Conservation (phyloP, 768 basidiomycete genomes). For the Coprinopsis sp. region DNA sequence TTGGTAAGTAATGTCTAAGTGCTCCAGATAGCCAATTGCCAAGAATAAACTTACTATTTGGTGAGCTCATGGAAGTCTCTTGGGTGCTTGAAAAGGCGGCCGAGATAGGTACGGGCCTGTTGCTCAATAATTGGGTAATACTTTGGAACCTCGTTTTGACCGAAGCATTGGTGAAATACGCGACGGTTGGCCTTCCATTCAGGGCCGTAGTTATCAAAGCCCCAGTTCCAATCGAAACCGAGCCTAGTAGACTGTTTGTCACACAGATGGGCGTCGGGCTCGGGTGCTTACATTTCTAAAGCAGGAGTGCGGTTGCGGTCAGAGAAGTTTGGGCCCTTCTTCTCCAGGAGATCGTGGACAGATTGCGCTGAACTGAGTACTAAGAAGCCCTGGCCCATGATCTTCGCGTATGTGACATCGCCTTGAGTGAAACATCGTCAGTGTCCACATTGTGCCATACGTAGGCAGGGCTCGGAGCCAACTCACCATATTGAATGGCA, state of each 20-base stretch:
- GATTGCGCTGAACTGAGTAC: no score
- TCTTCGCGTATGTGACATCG: no score
- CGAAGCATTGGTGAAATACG: constrained; percentile 11
- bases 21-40: neutral
- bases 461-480: no score
- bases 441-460: no score
- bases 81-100: constrained; percentile 5
- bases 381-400: no score
- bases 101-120: constrained; percentile 4
- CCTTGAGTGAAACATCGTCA: no score
- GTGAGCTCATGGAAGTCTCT: constrained; percentile 7
- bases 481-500: no score
- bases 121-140: constrained; percentile 9
- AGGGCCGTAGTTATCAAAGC: constrained; percentile 9
- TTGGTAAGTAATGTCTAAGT: no score
- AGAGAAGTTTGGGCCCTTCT: constrained; percentile 24
- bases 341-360: constrained; percentile 28
- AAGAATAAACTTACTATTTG: neutral
- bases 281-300: neutral
- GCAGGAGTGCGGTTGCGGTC: constrained; percentile 8
- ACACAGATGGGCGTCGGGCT: neutral
- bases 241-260: neutral
- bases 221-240: constrained; percentile 2
- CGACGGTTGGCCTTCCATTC: constrained; percentile 12
- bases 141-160: constrained; percentile 2